Conservation (phyloP, 2,329 filamentous ascomycete species). For the Aspergillus neotritici region DNA sequence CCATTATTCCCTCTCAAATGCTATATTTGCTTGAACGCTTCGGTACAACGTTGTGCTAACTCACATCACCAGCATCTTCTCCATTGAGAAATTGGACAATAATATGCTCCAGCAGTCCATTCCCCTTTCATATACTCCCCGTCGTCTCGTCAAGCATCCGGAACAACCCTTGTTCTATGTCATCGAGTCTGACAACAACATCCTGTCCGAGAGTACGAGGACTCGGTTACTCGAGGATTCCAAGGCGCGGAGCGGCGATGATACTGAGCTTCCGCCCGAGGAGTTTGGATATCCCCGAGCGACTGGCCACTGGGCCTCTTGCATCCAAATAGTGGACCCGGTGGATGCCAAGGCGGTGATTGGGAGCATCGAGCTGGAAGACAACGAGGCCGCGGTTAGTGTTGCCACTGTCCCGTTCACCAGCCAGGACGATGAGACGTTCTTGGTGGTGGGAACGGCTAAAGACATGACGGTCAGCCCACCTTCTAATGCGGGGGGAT, state of each 20-base stretch:
- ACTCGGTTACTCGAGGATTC: conserved; percentile 69
- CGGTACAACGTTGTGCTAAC: conserved; percentile 2
- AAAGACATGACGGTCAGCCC: conserved; percentile 82
- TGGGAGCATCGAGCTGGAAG: conserved; percentile 72
- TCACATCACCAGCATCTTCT: conserved; percentile 64
- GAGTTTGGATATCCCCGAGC: conserved; percentile 87
- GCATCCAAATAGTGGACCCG: conserved; percentile 87
- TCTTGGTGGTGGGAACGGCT: conserved; percentile 88
- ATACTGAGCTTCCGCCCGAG: conserved; percentile 63
- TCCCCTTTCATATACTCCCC: conserved; percentile 82
- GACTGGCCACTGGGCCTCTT: conserved; percentile 87
- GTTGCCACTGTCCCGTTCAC: conserved; percentile 78
- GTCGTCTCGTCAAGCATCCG: conserved; percentile 79
- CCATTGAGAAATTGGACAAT: conserved; percentile 77
- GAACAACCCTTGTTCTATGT: conserved; percentile 88
- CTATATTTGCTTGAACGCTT: not conserved
- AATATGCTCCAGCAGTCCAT: conserved; percentile 84
- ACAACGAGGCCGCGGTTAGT: conserved; percentile 89
- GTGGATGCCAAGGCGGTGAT: conserved; percentile 66
- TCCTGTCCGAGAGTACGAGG: conserved; percentile 71
- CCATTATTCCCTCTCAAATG: conserved; percentile 9
- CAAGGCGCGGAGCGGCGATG: conserved; percentile 64
- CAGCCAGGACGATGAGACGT: conserved; percentile 81
- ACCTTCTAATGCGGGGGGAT: conserved; percentile 70
- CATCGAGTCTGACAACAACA: conserved; percentile 89